Conservation (phyloP, 305 asterid species). For the Withania somnifera region DNA sequence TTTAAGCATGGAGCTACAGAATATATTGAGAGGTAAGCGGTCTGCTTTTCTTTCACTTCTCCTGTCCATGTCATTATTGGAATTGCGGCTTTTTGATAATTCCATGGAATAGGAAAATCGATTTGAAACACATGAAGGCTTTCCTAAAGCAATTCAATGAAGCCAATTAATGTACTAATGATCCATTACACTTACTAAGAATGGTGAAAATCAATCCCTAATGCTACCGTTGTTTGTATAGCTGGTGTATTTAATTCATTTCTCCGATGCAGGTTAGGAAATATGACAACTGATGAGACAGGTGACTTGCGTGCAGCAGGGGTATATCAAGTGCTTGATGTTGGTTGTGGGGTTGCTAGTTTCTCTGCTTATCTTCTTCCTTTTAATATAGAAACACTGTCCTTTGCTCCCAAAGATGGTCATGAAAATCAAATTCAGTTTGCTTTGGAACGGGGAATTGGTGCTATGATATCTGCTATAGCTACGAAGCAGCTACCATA, state of each 20-base stretch:
- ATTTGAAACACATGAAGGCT: neutral
- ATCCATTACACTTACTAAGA: neutral
- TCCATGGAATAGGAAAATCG: neutral
- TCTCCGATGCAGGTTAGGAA: slow-evolving; percentile 60
- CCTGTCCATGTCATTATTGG: neutral
- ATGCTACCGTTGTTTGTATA: neutral
- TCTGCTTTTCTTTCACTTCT: neutral
- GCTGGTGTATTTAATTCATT: neutral
- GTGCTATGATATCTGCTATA: slow-evolving; percentile 81
- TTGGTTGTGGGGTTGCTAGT: slow-evolving; percentile 98
- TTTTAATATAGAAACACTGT: slow-evolving; percentile 68
- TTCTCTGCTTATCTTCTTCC: slow-evolving; percentile 94
- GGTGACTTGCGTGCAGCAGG: slow-evolving; percentile 77
- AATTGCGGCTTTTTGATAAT: neutral
- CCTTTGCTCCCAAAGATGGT: slow-evolving; percentile 93
- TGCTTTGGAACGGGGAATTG: slow-evolving; percentile 88
- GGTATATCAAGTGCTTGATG: slow-evolving; percentile 77
- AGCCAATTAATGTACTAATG: neutral
- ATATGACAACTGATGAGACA: slow-evolving; percentile 62
- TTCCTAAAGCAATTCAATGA: neutral
- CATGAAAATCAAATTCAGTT: slow-evolving; percentile 96
- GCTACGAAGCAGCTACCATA: slow-evolving; percentile 85
- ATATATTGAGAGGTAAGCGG: slow-evolving; percentile 69
- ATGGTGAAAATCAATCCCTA: neutral
- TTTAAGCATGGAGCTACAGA: slow-evolving; percentile 95